phyloP scores from a whole-genome alignment of 176 grass and related monocot species.

The Oryza glumipatula region DNA sequence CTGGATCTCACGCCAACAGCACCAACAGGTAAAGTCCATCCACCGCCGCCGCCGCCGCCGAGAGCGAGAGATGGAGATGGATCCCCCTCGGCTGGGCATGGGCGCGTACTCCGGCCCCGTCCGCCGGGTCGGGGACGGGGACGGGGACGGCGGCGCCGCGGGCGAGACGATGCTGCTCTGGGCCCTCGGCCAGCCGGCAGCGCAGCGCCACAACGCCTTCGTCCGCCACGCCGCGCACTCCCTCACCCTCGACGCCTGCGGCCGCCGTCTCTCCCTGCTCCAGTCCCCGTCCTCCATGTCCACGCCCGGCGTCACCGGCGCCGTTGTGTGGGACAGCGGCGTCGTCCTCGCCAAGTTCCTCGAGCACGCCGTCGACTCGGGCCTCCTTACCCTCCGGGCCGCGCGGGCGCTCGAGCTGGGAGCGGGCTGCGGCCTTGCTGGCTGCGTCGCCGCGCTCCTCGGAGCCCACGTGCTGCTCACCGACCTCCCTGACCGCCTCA shows the following conservation, averaged over 20 bases:
- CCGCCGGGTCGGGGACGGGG: conserved; percentile 37
- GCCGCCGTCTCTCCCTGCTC: conserved; percentile 59
- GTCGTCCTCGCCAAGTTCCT: conserved; percentile 89
- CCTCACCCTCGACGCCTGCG: conserved; percentile 73
- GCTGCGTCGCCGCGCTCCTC: conserved; percentile 61
- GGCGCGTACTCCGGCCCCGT: conserved; percentile 50
- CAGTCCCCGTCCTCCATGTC: conserved; percentile 80
- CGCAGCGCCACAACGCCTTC: conserved; percentile 70
- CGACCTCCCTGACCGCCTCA: conserved; percentile 83
- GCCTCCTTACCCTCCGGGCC: conserved; percentile 45
- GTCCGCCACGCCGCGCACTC: conserved; percentile 60
- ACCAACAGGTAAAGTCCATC: too few relatives aligned
- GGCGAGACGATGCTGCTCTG: conserved; percentile 84
- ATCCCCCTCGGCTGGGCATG: conserved; percentile 13
- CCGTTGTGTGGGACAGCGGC: conserved; percentile 93
- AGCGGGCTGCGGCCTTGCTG: conserved; percentile 77
- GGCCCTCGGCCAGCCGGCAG: conserved; percentile 56
- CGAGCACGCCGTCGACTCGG: conserved; percentile 71
- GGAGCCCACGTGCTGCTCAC: conserved; percentile 70
- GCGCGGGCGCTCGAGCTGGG: conserved; percentile 66
- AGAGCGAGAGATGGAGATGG: too few relatives aligned
- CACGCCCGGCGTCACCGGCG: conserved; percentile 71
- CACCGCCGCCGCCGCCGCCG: too few relatives aligned
- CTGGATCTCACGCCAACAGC: too few relatives aligned
- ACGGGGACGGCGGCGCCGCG: conserved; percentile 8